Conservation (phyloP, 805 yeast species). For the Cyberlindnera mycetangii region DNA sequence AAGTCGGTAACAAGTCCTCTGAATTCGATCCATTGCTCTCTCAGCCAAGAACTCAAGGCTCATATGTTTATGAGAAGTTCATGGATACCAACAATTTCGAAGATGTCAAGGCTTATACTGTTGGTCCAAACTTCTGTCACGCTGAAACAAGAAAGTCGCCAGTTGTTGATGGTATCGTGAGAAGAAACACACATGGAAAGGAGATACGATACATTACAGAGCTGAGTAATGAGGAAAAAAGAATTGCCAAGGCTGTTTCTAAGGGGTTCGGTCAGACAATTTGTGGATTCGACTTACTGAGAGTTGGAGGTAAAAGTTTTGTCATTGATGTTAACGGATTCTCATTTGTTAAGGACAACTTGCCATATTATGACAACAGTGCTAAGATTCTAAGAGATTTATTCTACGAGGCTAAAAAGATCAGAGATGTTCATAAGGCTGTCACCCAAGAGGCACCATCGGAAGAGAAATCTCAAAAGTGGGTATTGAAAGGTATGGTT, state of each 20-base stretch:
- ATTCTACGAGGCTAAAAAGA: conserved; percentile 60
- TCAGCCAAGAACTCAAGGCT: conserved; percentile 82
- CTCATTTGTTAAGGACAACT: conserved; percentile 93
- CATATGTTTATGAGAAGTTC: conserved; percentile 87
- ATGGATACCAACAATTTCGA: conserved; percentile 98
- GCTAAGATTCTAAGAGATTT: conserved; percentile 72
- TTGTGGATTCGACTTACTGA: conserved; percentile 92
- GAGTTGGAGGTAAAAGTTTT: conserved; percentile 84
- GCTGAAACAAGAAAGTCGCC: conserved; percentile 99
- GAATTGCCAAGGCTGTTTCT: conserved; percentile 77
- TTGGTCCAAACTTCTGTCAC: conserved; percentile 86
- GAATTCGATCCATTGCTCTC: conserved; percentile 85
- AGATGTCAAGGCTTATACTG: conserved; percentile 98
- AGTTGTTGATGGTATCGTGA: conserved; percentile 97
- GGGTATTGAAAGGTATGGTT: conserved; percentile 95
- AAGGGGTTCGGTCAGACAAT: conserved; percentile 83
- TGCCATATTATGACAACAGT: conserved; percentile 79
- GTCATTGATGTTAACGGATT: conserved; percentile 98
- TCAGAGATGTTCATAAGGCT: conserved; percentile 39
- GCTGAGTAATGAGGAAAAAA: conserved; percentile 67
- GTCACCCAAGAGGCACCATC: conserved; percentile 33
- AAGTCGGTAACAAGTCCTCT: conserved; percentile 94
- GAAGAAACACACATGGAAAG: conserved; percentile 96
- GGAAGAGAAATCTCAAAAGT: conserved; percentile 63
- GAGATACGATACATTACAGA: conserved; percentile 90